Evolutionary conservation across 106 monocot species (phyloP).

Genomic region (Narthecium ossifragum): DNA sequence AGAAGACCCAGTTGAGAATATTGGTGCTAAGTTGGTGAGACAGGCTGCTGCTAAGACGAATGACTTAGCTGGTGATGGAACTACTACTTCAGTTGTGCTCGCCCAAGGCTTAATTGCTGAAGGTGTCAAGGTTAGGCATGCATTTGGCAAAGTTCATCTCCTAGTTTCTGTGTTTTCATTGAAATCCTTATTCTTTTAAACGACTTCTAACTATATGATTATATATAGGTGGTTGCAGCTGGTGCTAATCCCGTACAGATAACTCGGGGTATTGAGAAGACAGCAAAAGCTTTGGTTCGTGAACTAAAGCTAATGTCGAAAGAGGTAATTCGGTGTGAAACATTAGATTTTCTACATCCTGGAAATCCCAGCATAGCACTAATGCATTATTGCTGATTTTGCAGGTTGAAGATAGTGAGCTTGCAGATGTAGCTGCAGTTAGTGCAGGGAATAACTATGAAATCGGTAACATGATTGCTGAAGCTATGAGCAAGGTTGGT

Average conservation of each 20-base stretch:
- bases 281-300: conserved; percentile 30
- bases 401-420: conserved; percentile 94
- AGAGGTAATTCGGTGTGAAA: conserved; percentile 26
- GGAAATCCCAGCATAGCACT: too few relatives aligned
- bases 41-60: conserved; percentile 64
- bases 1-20: conserved; percentile 62
- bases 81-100: conserved; percentile 56
- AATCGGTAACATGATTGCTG: conserved; percentile 94
- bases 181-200: background rate
- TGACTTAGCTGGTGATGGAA: conserved; percentile 62
- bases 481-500: conserved; percentile 94
- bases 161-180: background rate
- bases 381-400: conserved; percentile 3
- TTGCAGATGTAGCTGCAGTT: conserved; percentile 92
- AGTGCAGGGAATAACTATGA: conserved; percentile 93
- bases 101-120: conserved; percentile 57
- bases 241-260: conserved; percentile 45
- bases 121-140: conserved; percentile 36
- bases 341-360: too few relatives aligned
- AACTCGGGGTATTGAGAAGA: conserved; percentile 45
- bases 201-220: background rate
- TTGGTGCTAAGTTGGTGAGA: conserved; percentile 61
- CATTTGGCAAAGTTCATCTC: background rate
- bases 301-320: conserved; percentile 37
- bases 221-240: conserved; percentile 33